Evolutionary conservation across 192 early-diverging fungal species (phyloP).

Genomic region (Thamnidium elegans): DNA sequence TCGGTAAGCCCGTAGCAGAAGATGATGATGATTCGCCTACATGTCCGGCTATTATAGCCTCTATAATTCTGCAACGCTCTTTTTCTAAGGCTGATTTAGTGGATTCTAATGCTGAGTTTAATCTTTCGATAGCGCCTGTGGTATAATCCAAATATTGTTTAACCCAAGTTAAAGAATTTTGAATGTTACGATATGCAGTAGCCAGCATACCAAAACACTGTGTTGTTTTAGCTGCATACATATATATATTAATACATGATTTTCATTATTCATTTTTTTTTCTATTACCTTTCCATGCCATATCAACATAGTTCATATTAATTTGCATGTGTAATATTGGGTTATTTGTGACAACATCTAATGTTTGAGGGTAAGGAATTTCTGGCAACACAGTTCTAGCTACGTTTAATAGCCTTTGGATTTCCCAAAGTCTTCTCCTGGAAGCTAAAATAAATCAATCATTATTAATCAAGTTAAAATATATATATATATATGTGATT

Average conservation of each 20-base stretch:
- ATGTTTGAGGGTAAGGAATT: conserved; percentile 26
- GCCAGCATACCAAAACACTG: conserved; percentile 18
- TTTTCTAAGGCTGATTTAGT: conserved; percentile 7
- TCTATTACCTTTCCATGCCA: conserved; percentile 23
- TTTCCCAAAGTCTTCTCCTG: conserved; percentile 1
- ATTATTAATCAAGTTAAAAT: neutral
- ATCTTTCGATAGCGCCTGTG: conserved; percentile 16
- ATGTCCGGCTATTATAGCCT: conserved; percentile 4
- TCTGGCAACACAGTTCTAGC: conserved; percentile 25
- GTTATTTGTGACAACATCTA: conserved; percentile 30
- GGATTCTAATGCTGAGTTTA: neutral
- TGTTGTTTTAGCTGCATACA: conserved; percentile 8
- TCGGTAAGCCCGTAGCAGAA: too few relatives aligned
- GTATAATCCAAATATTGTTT: conserved; percentile 29
- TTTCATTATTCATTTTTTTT: too few relatives aligned
- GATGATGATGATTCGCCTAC: neutral
- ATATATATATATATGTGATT: neutral
- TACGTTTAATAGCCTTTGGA: conserved; percentile 19
- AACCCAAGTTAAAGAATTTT: conserved; percentile 18
- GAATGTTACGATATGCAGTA: conserved; percentile 3
- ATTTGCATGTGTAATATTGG: conserved; percentile 17
- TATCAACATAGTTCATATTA: conserved; percentile 19
- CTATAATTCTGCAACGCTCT: conserved; percentile 16
- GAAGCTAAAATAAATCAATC: neutral
- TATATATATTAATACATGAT: too few relatives aligned